Conservation (phyloP, 306 rosid genomes). For the Vachellia pachyceras region DNA sequence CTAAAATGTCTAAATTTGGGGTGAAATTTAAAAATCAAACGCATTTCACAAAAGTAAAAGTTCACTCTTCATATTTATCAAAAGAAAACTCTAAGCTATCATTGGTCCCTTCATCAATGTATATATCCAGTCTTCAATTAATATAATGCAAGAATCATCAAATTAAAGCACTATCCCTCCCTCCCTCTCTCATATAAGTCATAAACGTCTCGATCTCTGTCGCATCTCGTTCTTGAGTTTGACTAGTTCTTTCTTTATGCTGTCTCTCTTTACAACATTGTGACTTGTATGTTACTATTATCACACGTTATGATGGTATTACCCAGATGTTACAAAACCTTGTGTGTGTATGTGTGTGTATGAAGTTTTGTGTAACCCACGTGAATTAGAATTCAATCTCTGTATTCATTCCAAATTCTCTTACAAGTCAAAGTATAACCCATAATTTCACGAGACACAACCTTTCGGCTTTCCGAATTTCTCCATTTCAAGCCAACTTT, state of each 20-base stretch:
- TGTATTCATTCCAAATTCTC: background rate
- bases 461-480: background rate
- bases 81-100: background rate
- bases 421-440: slow-evolving; percentile 46
- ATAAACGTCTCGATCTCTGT: background rate
- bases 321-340: background rate
- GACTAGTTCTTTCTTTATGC: background rate
- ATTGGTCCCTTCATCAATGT: background rate
- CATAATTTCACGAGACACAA: slow-evolving; percentile 21
- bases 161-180: no score
- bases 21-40: no score
- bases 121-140: background rate
- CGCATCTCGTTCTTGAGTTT: background rate
- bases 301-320: background rate
- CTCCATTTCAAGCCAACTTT: slow-evolving; percentile 42
- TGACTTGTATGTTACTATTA: background rate
- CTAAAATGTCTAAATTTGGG: no score
- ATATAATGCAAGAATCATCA: background rate
- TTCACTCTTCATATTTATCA: background rate
- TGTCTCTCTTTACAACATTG: background rate
- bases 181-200: background rate
- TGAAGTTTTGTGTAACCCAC: background rate
- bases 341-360: background rate
- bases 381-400: background rate
- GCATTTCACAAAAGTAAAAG: background rate